Evolutionary conservation across 441 rosid species (phyloP).

Genomic region (Populus hybrid): DNA sequence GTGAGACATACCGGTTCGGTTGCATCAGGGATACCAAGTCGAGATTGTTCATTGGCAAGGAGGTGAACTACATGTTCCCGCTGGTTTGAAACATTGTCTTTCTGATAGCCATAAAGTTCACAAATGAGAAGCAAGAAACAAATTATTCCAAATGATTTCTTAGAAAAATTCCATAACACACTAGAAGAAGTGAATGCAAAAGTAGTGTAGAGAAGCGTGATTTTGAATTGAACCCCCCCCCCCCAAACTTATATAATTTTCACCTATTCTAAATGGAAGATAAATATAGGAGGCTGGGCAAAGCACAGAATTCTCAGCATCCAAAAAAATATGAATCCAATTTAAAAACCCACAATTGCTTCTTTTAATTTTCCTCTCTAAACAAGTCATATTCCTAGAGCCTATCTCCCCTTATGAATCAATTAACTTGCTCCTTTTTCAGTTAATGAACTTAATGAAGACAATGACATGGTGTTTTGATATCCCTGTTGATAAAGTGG

Average conservation of each 20-base stretch:
- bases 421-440: too few species aligned
- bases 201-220: not conserved
- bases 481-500: too few species aligned
- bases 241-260: too few species aligned
- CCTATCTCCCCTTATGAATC: too few species aligned
- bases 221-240: too few species aligned
- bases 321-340: too few species aligned
- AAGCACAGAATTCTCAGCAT: not conserved
- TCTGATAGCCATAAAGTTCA: constrained; percentile 45
- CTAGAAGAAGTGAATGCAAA: not conserved
- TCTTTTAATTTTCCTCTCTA: too few species aligned
- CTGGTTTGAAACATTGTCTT: constrained; percentile 93
- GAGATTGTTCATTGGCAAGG: constrained; percentile 92
- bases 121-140: constrained; percentile 17
- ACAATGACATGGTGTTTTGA: too few species aligned
- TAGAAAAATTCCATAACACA: not conserved
- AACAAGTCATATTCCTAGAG: too few species aligned
- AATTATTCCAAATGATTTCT: not conserved
- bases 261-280: not conserved
- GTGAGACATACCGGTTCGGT: constrained; percentile 67
- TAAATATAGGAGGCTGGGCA: not conserved
- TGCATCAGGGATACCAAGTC: constrained; percentile 64
- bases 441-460: too few species aligned
- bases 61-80: constrained; percentile 96
- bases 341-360: too few species aligned